phyloP scores from a whole-genome alignment of 257 asterid genomes.

The Voacanga thouarsii region DNA sequence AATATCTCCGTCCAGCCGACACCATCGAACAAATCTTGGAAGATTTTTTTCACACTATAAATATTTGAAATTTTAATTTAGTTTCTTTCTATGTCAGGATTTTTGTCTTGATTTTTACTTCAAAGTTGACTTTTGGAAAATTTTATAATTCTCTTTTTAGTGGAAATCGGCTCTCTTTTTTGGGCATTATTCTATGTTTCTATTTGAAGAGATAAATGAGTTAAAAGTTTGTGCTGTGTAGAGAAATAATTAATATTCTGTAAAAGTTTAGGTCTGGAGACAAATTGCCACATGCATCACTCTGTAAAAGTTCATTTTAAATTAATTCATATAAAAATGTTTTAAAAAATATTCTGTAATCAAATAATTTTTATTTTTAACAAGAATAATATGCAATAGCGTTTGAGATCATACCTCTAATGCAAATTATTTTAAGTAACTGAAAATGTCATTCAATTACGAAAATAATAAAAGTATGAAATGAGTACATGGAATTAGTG shows the following conservation, averaged over 20 bases:
- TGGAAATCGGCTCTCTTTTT: background rate
- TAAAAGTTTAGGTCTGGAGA: too few species aligned
- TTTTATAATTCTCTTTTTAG: background rate
- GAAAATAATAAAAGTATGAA: too few species aligned
- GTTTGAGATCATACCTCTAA: too few species aligned
- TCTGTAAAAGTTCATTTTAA: too few species aligned
- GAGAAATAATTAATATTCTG: background rate
- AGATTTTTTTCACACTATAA: background rate
- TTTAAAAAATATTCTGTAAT: too few species aligned
- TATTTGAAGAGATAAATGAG: background rate
- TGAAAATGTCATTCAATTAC: too few species aligned
- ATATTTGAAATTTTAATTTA: background rate
- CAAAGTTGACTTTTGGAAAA: background rate
- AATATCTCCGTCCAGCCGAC: slow-evolving; percentile 9
- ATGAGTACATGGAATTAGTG: too few species aligned
- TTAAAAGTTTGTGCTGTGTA: background rate
- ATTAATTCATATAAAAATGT: too few species aligned
- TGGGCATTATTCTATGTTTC: background rate
- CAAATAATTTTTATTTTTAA: too few species aligned
- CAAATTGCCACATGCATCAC: too few species aligned
- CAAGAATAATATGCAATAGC: too few species aligned
- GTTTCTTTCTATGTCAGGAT: background rate
- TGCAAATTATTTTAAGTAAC: too few species aligned
- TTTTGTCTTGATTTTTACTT: background rate
- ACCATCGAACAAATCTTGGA: background rate